phyloP scores from a whole-genome alignment of 352 stramenopile genomes.

The Globisporangium okanoganense region DNA sequence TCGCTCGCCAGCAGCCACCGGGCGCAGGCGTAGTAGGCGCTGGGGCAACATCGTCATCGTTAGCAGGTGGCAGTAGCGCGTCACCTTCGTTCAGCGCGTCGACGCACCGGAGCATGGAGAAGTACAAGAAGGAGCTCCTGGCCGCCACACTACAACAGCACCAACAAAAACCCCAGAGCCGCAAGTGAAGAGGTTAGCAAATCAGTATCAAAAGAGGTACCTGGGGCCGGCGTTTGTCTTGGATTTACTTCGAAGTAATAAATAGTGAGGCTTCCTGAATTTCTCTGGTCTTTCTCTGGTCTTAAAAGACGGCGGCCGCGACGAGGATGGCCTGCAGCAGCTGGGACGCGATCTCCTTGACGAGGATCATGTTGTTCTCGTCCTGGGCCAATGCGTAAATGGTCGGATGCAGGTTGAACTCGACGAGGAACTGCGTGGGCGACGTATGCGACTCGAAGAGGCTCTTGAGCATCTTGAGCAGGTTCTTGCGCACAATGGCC shows the following conservation, averaged over 20 bases:
- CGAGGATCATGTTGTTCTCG: constrained; percentile 88
- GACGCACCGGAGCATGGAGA: constrained; percentile 57
- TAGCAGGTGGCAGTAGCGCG: not conserved
- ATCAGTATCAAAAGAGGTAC: not conserved
- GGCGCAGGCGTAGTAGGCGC: not conserved
- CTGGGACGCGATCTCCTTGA: constrained; percentile 87
- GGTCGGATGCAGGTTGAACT: constrained; percentile 84
- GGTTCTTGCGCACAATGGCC: constrained; percentile 87
- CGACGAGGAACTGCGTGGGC: constrained; percentile 81
- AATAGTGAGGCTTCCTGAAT: constrained; percentile 4
- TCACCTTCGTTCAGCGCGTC: constrained; percentile 41
- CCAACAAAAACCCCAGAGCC: constrained; percentile 31
- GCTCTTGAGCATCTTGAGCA: constrained; percentile 91
- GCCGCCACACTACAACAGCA: constrained; percentile 44
- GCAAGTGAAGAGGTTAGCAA: constrained; percentile 3
- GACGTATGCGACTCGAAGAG: constrained; percentile 87
- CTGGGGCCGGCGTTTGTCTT: not conserved
- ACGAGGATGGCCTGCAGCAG: constrained; percentile 79
- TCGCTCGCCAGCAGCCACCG: constrained; percentile 15
- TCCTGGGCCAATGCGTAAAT: constrained; percentile 81
- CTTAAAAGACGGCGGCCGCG: constrained; percentile 55
- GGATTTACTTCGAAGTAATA: constrained; percentile 8
- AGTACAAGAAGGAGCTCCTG: constrained; percentile 67
- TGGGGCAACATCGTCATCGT: constrained; percentile 14
- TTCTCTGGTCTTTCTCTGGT: not conserved